phyloP scores from a whole-genome alignment of 2,329 filamentous ascomycete genomes.

The Apiospora koreana region DNA sequence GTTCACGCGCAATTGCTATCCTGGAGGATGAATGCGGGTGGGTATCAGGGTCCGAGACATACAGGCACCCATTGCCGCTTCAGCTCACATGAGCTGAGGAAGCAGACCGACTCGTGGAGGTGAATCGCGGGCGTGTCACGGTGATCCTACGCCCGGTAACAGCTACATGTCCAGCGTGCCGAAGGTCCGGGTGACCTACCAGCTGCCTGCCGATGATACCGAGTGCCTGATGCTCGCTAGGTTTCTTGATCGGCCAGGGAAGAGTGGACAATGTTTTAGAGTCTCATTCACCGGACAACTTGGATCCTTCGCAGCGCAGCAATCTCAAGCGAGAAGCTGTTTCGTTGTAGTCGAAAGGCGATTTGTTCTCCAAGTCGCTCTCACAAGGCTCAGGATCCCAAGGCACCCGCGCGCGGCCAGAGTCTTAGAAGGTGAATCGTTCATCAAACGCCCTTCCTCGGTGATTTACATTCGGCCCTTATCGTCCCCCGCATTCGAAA shows the following conservation, averaged over 20 bases:
- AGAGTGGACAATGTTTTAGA: background rate
- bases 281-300: background rate
- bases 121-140: background rate
- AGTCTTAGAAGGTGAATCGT: background rate
- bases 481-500: background rate
- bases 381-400: background rate
- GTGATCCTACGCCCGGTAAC: background rate
- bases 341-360: background rate
- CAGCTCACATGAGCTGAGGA: conserved; percentile 1
- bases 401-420: background rate
- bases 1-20: background rate
- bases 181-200: background rate
- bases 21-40: background rate
- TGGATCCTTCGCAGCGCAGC: background rate
- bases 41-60: conserved; percentile 9
- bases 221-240: background rate
- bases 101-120: background rate
- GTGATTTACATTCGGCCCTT: background rate
- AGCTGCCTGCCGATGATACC: background rate
- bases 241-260: background rate
- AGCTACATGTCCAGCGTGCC: background rate
- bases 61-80: background rate
- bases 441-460: background rate
- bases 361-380: background rate
- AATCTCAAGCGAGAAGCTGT: background rate